These are phyloP conservation scores for Austroboletus eburneus DNA, from an alignment of 768 basidiomycete species.

Conservation along the genomic window DNA sequence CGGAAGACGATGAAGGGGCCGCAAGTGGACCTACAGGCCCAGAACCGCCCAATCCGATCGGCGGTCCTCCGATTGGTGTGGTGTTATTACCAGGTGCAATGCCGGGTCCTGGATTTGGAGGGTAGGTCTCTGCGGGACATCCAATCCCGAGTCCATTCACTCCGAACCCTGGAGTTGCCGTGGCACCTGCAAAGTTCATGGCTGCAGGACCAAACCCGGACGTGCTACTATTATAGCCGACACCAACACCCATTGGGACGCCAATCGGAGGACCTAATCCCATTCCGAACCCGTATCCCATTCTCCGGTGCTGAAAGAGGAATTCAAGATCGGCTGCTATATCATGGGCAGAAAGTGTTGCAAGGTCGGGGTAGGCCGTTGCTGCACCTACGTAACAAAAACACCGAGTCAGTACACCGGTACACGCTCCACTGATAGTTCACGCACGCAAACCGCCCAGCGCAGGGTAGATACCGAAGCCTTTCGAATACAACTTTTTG, in stretches of 20 bases:
- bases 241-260: constrained; percentile 16
- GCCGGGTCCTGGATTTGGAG: constrained; percentile 10
- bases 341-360: constrained; percentile 44
- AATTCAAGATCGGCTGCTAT: constrained; percentile 52
- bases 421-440: constrained; percentile 3
- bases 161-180: constrained; percentile 16
- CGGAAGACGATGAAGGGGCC: constrained; percentile 1
- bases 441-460: constrained; percentile 19
- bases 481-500: constrained; percentile 16
- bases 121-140: constrained; percentile 15
- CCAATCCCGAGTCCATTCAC: constrained; percentile 21
- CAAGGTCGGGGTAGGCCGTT: constrained; percentile 31
- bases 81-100: constrained; percentile 5
- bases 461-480: constrained; percentile 14
- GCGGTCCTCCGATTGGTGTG: constrained; percentile 9
- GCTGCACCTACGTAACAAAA: constrained; percentile 39
- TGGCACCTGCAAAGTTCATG: constrained; percentile 15
- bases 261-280: constrained; percentile 22
- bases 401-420: constrained; percentile 3
- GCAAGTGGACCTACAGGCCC: constrained; percentile 6
- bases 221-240: constrained; percentile 13
- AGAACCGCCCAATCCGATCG: constrained; percentile 8
- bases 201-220: constrained; percentile 16
- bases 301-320: constrained; percentile 41
- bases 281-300: constrained; percentile 25